A percentile compares a stretch with the other conserved stretches of the same genome.
Evolutionary conservation across 345 rosid genomes (phyloP).

Genomic region (Pelargonium nanum): DNA sequence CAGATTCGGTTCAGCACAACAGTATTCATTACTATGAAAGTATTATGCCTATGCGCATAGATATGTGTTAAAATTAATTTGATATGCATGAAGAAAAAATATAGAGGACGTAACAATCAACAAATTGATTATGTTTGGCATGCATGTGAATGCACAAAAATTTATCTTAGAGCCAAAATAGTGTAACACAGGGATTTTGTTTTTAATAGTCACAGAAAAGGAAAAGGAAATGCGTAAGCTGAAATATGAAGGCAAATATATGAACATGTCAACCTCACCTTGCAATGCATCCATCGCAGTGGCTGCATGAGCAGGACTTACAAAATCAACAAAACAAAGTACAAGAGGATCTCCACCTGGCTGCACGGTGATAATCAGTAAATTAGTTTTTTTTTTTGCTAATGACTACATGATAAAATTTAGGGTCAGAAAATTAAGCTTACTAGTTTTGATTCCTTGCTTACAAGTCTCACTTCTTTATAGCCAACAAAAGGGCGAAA

Average conservation of each 20-base stretch:
- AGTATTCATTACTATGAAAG: too few species aligned
- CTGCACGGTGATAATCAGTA: constrained; percentile 26
- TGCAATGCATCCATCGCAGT: constrained; percentile 62
- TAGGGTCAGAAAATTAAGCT: constrained; percentile 10
- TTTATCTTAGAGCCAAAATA: not conserved
- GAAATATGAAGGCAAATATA: not conserved
- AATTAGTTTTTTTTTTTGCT: not conserved
- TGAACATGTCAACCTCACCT: constrained; percentile 30
- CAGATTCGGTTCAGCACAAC: too few species aligned
- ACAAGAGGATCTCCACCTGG: constrained; percentile 44
- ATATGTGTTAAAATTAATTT: too few species aligned
- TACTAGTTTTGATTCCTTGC: constrained; percentile 53
- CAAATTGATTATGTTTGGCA: not conserved
- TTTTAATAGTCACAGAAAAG: not conserved
- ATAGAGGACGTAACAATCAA: too few species aligned
- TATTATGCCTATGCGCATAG: not conserved
- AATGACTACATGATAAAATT: not conserved
- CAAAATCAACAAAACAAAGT: constrained; percentile 65
- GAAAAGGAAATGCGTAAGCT: not conserved
- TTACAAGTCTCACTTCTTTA: constrained; percentile 62
- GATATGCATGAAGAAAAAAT: too few species aligned
- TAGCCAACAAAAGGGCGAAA: constrained; percentile 72
- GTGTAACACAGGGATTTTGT: not conserved
- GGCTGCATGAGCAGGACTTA: constrained; percentile 58
- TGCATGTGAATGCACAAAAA: not conserved